Base-by-base conservation (phyloP, 1,139 yeast species). In the Pneumocystis jirovecii region DNA sequence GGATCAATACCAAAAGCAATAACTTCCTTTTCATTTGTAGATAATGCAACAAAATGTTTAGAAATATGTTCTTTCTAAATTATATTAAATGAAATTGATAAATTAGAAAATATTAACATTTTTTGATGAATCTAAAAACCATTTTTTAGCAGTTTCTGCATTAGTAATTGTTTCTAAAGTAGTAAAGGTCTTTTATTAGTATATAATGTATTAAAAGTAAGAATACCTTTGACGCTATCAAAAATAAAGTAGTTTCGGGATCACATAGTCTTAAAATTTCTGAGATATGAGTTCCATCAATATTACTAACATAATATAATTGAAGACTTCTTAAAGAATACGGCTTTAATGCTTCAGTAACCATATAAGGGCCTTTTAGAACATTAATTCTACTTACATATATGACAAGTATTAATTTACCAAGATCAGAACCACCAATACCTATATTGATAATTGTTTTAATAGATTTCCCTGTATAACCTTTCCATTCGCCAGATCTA, bases 341-440 rank as follows among this genome's bases (percentile, higher is more conserved):
- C 70, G 88, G 85, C 81, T 91, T 93, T 76, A 93, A 83, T 56
- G 98, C 97, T 80, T 93, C 97, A 68, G 97, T 90, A 72, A 93
- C 97, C 57, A 50, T 50, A 50, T 10, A 21, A 15, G 57, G 57
- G 2, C 57, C 57, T 50, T 50, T 50, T 25, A 25, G 25, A 50
- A 50, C 10, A 50, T 50, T 15, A 25, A 50, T 50, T 25, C n/a
- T 25, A 3, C 6, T 12, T 6, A 1, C 3, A 50, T 25, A 50
- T 50, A 50, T 8, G 21, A 50, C 21, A 19, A 50, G 4, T 98
- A 93, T 93, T 66, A 93, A 97, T 64, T 98, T 98, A 73, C 98
- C 98, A 74, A 93, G 83, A 77, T 93, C 98, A 40, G 97, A 90
- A 71, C 98, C 98, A 75, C 98, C 98, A 75, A 93, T 93, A 78